Base-by-base conservation (phyloP, 2,329 filamentous ascomycete genomes). In the Pseudopyrenochaeta lycopersici region DNA sequence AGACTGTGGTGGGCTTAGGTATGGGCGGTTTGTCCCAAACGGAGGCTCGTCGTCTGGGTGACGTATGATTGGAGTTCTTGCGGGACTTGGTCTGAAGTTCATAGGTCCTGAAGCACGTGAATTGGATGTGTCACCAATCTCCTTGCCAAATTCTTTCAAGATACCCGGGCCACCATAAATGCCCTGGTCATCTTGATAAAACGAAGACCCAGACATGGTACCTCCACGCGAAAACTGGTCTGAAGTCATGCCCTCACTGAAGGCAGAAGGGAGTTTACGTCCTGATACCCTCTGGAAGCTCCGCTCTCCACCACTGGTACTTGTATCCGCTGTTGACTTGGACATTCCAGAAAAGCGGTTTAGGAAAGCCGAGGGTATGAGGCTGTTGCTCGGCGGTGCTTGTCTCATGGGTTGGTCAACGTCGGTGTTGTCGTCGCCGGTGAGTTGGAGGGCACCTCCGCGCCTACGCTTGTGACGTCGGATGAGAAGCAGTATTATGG, bases 21-120 rank as follows among this genome's bases (percentile, higher is more conserved):
- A 60, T 36, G 64, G 46, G 12, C 51, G 60, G 43, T 58, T 67
- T 15, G 59, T 52, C 44, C 66, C 61, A 47, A 66, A 69, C 10
- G 66, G 60, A 20, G 68, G 63, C 33, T 55, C 62, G 7, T 72
- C 70, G 20, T 70, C 68, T 1, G 72, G 64, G 44, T 82, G 78
- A 53, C 85, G 82, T 52, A 84, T 83, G 14, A 89, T 77, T 1
- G 88, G 84, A 3, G 85, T 87, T 48, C 86, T 82, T 15, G 84
- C 86, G 14, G 88, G 88, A n/a, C 88, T 85, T n/a, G 85, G 82
- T 11, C 64, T 59, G 15, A 68, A 52, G 43, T 61, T 68, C 63
- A 67, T 68, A 1, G 50, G 62, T 29, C 63, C 67, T 17, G 64
- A 59, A n/a, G 57, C 62, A 12, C 64, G 69, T 18, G 57, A 43